Base-by-base conservation (phyloP, 805 yeast genomes). In the Wickerhamomyces alni region DNA sequence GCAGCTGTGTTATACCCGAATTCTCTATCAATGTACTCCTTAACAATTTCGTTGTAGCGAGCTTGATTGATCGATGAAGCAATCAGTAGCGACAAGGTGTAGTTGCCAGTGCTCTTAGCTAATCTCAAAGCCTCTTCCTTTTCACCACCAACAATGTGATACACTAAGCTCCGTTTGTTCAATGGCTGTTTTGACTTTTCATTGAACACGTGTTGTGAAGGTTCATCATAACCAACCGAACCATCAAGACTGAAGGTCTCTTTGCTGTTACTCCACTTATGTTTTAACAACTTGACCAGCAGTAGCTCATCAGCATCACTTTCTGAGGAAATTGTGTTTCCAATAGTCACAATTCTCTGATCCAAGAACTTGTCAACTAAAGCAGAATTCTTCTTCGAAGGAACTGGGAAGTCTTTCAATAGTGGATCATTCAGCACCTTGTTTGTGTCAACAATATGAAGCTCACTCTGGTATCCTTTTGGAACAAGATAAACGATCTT, bases 51-150 rank as follows among this genome's bases (percentile, higher is more conserved):
- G 5, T 74, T 60, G 74, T 84, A 81, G 29, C 69, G 67, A 4
- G 76, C 80, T 17, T 75, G 73, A 3, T 93, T 82, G 21, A 77
- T 63, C 15, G 86, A 58, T 43, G 80, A 73, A 1, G 94, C 80
- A 36, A 89, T 65, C 24, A 87, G 57, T 39, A 91, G 61, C 0
- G 96, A 83, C 58, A 88, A 67, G 0, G 91, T 79, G 82, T 86
- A 89, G 47, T 86, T 85, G 9, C 77, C 73, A 38, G 75, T 73
- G 2, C 72, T 66, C 16, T 88, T 57, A 1, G 93, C 80, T 39
- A 69, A 63, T 18, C 71, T 66, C 35, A 88, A 60, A 0, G 96
- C 96, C 5, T 69, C 72, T 12, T 74, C 76, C 18, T 79, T 74
- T 41, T 80, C 70, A 2, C 96, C 96, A 5, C 80, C 30, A 79